phyloP scores from a whole-genome alignment of 805 yeast species.

The Candida maltosa region DNA sequence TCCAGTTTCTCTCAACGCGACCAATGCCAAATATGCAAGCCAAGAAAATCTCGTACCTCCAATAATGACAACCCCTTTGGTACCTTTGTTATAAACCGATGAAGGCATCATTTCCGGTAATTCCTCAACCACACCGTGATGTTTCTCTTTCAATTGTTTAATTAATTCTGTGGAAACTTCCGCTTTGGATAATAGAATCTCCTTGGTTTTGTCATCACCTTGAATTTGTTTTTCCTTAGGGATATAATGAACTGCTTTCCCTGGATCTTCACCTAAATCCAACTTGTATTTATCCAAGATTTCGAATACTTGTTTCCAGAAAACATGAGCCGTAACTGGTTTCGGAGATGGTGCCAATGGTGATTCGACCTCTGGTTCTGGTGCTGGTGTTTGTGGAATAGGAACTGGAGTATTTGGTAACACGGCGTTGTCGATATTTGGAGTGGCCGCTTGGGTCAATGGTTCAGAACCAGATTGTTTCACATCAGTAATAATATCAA shows the following conservation, averaged over 20 bases:
- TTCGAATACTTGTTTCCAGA: conserved; percentile 26
- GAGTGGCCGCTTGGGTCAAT: too few species aligned
- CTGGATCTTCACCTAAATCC: conserved; percentile 11
- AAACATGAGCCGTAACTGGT: conserved; percentile 20
- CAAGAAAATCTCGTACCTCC: conserved; percentile 36
- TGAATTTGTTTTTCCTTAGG: conserved; percentile 15
- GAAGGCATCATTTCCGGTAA: conserved; percentile 20
- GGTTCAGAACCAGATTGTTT: not conserved
- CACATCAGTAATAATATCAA: not conserved
- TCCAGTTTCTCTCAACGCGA: conserved; percentile 33
- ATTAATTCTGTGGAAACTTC: conserved; percentile 18
- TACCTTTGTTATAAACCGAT: conserved; percentile 17
- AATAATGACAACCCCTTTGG: conserved; percentile 30
- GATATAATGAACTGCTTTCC: conserved; percentile 18
- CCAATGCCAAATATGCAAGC: conserved; percentile 30
- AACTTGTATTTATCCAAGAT: conserved; percentile 18
- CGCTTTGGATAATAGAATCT: conserved; percentile 23
- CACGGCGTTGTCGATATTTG: too few species aligned
- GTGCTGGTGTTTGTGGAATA: too few species aligned
- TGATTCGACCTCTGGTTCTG: too few species aligned
- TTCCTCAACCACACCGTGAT: conserved; percentile 14
- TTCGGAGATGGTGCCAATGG: too few species aligned
- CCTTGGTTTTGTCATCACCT: conserved; percentile 20
- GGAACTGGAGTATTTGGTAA: too few species aligned
- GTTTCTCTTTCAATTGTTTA: conserved; percentile 20